Conservation (phyloP, 768 basidiomycete genomes). For the Sistotremastrum niveocremeum region DNA sequence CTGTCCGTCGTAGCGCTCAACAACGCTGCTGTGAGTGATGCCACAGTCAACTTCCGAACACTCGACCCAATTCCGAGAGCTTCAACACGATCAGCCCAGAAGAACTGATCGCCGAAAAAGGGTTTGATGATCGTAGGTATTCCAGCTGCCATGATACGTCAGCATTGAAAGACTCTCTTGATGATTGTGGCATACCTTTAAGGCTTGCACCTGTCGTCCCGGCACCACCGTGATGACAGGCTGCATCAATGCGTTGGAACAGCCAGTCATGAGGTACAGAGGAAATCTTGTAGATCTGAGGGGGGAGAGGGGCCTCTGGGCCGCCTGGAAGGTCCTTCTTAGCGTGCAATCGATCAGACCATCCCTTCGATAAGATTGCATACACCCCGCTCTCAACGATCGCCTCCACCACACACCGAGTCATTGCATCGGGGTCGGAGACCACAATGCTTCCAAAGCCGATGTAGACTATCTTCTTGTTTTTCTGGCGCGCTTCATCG, state of each 20-base stretch:
- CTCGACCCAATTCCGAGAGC: constrained; percentile 84
- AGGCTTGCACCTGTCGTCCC: constrained; percentile 93
- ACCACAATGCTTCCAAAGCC: constrained; percentile 98
- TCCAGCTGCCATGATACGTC: constrained; percentile 39
- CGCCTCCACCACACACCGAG: constrained; percentile 79
- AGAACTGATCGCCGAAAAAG: constrained; percentile 97
- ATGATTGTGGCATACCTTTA: constrained; percentile 21
- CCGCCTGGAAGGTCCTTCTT: constrained; percentile 42
- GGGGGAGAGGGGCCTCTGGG: constrained; percentile 55
- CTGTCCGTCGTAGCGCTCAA: constrained; percentile 69
- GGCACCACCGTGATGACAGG: constrained; percentile 95
- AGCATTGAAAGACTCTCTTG: background rate
- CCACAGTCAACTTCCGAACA: constrained; percentile 77
- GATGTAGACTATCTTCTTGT: constrained; percentile 92
- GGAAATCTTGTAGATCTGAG: constrained; percentile 70
- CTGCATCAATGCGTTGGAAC: constrained; percentile 87
- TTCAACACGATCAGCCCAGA: constrained; percentile 98
- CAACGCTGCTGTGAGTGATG: constrained; percentile 67
- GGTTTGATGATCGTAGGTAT: constrained; percentile 94
- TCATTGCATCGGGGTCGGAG: constrained; percentile 87
- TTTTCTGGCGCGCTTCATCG: constrained; percentile 51
- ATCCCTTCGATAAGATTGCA: constrained; percentile 93
- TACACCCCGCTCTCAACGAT: constrained; percentile 76
- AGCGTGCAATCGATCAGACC: constrained; percentile 79
- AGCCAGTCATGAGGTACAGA: constrained; percentile 95